phyloP scores from a whole-genome alignment of 306 rosid genomes.

The Fragaria iinumae region DNA sequence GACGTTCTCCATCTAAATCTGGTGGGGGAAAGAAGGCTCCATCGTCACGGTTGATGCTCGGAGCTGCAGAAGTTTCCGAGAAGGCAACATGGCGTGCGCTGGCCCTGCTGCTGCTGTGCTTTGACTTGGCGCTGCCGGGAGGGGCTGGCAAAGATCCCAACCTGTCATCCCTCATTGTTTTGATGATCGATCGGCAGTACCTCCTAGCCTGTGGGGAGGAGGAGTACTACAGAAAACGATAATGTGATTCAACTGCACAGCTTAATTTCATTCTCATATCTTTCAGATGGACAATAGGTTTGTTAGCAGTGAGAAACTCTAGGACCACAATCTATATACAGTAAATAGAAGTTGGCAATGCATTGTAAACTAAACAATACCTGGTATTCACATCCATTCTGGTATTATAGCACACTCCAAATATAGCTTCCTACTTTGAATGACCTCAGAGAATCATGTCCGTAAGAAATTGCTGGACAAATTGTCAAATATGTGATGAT shows the following conservation, averaged over 20 bases:
- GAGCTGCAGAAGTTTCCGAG: background rate
- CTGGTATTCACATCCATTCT: background rate
- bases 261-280: slow-evolving; percentile 1
- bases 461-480: background rate
- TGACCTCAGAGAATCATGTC: background rate
- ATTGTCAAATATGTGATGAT: background rate
- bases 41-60: background rate
- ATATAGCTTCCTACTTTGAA: background rate
- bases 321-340: slow-evolving; percentile 19
- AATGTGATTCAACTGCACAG: background rate
- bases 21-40: background rate
- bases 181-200: slow-evolving; percentile 15
- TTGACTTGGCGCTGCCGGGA: slow-evolving; percentile 11
- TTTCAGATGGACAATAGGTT: slow-evolving; percentile 6
- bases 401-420: slow-evolving; percentile 7
- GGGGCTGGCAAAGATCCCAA: slow-evolving; percentile 18
- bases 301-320: background rate
- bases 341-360: slow-evolving; percentile 2
- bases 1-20: slow-evolving; percentile 12
- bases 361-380: background rate
- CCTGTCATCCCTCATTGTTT: slow-evolving; percentile 28
- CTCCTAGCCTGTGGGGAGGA: slow-evolving; percentile 19
- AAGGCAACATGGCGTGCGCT: slow-evolving; percentile 25
- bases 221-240: slow-evolving; percentile 5
- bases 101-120: slow-evolving; percentile 11